Evolutionary conservation across 2,329 filamentous ascomycete species (phyloP).

Genomic region (Metarhizium anisopliae): DNA sequence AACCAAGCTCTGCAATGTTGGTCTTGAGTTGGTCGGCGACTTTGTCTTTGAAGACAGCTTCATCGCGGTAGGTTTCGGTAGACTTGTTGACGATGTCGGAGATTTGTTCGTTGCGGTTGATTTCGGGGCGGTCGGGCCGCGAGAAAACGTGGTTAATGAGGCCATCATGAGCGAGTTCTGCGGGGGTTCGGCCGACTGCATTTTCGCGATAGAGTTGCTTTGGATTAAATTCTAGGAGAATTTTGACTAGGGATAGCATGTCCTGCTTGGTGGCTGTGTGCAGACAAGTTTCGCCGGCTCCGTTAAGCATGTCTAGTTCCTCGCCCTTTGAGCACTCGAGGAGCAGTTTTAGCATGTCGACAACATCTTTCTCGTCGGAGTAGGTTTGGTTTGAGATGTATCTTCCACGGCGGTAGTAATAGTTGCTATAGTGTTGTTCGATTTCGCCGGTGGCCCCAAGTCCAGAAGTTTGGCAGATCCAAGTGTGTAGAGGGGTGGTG

Average conservation of each 20-base stretch:
- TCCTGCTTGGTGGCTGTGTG: constrained; percentile 43
- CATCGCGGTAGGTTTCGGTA: background rate
- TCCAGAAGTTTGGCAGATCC: constrained; percentile 31
- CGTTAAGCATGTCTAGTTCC: constrained; percentile 50
- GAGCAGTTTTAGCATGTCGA: constrained; percentile 38
- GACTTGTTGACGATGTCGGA: constrained; percentile 10
- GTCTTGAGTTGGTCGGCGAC: constrained; percentile 11
- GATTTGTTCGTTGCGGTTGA: constrained; percentile 1
- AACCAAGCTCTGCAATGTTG: constrained; percentile 14
- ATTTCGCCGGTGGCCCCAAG: constrained; percentile 3
- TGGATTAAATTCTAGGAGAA: constrained; percentile 46
- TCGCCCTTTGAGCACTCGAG: constrained; percentile 46
- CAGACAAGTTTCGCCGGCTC: constrained; percentile 55
- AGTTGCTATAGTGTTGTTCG: constrained; percentile 7
- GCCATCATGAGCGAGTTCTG: constrained; percentile 54
- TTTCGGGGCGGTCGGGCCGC: constrained; percentile 8
- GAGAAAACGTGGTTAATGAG: constrained; percentile 32
- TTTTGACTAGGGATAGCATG: constrained; percentile 25
- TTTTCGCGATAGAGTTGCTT: constrained; percentile 63
- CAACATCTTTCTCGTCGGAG: constrained; percentile 19
- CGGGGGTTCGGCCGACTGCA: constrained; percentile 63
- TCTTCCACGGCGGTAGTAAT: constrained; percentile 1
- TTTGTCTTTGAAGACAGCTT: constrained; percentile 6
- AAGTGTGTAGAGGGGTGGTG: constrained; percentile 55
- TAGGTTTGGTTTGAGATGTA: constrained; percentile 11